Evolutionary conservation across 305 asterid genomes (phyloP).

Genomic region (Solanum aculeatissimum): DNA sequence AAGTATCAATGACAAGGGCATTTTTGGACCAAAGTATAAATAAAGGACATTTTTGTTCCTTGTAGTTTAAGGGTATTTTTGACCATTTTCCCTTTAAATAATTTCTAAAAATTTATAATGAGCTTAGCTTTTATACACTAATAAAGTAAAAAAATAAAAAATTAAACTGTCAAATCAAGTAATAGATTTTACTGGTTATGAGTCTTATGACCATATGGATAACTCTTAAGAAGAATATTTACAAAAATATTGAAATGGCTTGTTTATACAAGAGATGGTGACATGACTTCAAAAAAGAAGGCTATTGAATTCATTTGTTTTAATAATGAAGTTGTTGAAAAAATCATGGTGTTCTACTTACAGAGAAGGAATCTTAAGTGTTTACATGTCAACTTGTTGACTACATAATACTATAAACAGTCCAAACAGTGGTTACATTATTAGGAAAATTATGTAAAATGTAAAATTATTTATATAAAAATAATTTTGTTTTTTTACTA

Average conservation of each 20-base stretch:
- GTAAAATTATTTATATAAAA: no score
- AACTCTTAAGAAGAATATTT: neutral
- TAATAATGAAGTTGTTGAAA: neutral
- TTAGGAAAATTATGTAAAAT: no score
- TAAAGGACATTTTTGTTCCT: no score
- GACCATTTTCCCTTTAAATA: no score
- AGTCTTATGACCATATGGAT: neutral
- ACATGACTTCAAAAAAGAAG: conserved; percentile 2
- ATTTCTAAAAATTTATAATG: no score
- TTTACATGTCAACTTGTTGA: neutral
- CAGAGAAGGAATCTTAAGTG: neutral
- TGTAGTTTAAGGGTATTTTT: no score
- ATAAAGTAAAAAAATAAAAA: no score
- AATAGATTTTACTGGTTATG: neutral
- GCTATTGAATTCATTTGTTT: neutral
- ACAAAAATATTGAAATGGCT: neutral
- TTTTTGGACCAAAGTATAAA: no score
- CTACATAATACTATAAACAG: neutral
- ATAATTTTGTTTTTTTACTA: no score
- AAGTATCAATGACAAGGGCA: no score
- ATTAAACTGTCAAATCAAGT: no score
- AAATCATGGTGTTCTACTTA: neutral
- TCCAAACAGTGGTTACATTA: neutral
- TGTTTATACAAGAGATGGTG: conserved; percentile 1
- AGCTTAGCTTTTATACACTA: no score